Percentiles rank a stretch among this genome's conserved stretches.
Conservation (phyloP, 257 asterid genomes). For the Penstemon eatonii region DNA sequence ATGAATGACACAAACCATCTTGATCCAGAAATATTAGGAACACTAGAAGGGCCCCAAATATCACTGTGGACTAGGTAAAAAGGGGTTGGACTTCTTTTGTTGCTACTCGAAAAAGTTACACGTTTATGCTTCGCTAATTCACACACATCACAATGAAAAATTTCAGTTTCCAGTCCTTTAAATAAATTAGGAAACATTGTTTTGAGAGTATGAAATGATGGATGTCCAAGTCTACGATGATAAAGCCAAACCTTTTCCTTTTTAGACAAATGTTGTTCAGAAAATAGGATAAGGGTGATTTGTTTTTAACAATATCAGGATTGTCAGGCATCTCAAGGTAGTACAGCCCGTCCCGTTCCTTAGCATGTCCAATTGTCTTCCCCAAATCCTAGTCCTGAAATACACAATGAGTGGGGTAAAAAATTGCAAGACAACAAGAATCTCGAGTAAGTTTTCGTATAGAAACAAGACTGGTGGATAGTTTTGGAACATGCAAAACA, state of each 20-base stretch:
- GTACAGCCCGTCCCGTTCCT: conserved; percentile 5
- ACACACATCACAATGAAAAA: conserved; percentile 23
- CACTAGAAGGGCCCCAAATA: not conserved
- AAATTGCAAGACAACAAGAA: not conserved
- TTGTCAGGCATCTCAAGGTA: too few species aligned
- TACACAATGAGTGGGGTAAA: not conserved
- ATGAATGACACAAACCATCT: not conserved
- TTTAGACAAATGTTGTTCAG: not conserved
- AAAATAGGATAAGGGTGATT: not conserved
- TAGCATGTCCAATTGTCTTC: conserved; percentile 18
- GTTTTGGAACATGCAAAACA: conserved; percentile 18
- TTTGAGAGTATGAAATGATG: conserved; percentile 4
- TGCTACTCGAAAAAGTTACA: not conserved
- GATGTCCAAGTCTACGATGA: conserved; percentile 17
- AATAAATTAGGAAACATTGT: not conserved
- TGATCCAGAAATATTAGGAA: not conserved
- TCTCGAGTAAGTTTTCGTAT: not conserved
- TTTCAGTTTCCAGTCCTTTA: too few species aligned
- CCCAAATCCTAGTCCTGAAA: conserved; percentile 10
- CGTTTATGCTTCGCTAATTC: conserved; percentile 11
- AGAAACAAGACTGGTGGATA: conserved; percentile 9
- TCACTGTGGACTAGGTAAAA: conserved; percentile 6
- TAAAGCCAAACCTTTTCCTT: conserved; percentile 22
- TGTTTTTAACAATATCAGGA: too few species aligned
- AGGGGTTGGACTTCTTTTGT: not conserved